phyloP scores from a whole-genome alignment of 1,284 basidiomycete genomes.

The Rhodotorula sp. region DNA sequence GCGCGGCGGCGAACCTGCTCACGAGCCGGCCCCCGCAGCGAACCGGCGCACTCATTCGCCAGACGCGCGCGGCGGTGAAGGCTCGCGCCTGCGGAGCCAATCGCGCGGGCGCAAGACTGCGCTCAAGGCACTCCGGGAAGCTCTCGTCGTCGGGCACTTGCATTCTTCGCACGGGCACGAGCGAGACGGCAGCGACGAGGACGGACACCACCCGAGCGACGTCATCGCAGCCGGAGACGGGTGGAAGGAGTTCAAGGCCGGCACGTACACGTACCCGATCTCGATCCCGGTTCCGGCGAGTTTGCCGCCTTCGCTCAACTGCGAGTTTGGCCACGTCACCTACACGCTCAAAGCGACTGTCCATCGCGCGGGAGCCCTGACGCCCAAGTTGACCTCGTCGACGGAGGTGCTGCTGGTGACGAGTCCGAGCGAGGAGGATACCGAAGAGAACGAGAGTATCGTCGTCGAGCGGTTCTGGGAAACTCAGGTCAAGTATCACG shows the following conservation, averaged over 20 bases:
- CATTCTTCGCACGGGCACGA: slow-evolving; percentile 3
- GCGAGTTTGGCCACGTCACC: slow-evolving; percentile 72
- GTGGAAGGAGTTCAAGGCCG: slow-evolving; percentile 85
- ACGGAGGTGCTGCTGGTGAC: slow-evolving; percentile 76
- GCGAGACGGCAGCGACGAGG: slow-evolving; percentile 12
- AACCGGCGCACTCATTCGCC: slow-evolving; percentile 33
- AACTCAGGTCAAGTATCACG: slow-evolving; percentile 74
- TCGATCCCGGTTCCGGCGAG: slow-evolving; percentile 79
- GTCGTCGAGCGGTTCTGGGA: slow-evolving; percentile 92
- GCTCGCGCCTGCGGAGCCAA: slow-evolving; percentile 44
- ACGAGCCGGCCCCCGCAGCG: neutral
- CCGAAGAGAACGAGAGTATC: slow-evolving; percentile 74
- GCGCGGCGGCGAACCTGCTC: neutral
- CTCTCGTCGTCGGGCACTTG: slow-evolving; percentile 39
- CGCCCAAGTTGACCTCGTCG: slow-evolving; percentile 65
- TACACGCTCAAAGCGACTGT: slow-evolving; percentile 83
- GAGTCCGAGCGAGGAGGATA: slow-evolving; percentile 57
- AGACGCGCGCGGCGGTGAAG: slow-evolving; percentile 23
- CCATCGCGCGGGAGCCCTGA: slow-evolving; percentile 78
- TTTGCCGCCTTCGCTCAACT: slow-evolving; percentile 74
- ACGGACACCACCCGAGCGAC: slow-evolving; percentile 52
- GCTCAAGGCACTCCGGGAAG: slow-evolving; percentile 51
- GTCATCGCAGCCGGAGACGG: slow-evolving; percentile 50
- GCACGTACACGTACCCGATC: slow-evolving; percentile 93
- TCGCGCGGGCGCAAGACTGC: slow-evolving; percentile 50